Base-by-base conservation (phyloP, 2,329 filamentous ascomycete species). In the Aspergillus felis region DNA sequence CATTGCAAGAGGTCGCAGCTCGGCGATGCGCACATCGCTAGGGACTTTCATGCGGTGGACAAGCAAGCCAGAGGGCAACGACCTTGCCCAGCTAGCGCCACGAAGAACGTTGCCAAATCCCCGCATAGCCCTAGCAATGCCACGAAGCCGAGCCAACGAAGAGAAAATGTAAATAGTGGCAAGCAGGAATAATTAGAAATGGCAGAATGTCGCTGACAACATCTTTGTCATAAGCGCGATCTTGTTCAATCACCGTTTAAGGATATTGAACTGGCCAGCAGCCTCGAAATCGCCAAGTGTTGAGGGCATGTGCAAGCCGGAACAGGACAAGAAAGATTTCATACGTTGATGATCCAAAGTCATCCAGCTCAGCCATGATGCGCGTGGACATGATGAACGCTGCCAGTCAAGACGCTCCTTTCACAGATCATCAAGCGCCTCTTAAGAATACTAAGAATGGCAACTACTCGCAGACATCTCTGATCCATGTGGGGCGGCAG, bases 201-300 rank as follows among this genome's bases (percentile, higher is more conserved):
- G 59, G 48, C 47, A 55, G 56, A 54, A 51, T 44, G 25, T 38
- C 51, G 57, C 54, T 49, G 49, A 58, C 54, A 47, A 54, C 52
- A 65, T 57, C 46, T 50, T 56, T 22, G 49, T 50, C 50, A 60
- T 56, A 56, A 57, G 56, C 41, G 42, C 57, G 29, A 50, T 61
- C 54, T 50, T 52, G 53, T 62, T 56, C 53, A 60, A 56, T 53
- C 46, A 47, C 54, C 55, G 38, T 38, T 57, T 50, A 53, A 51
- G 50, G 59, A 58, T 55, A 41, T 51, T 53, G 53, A 44, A 60
- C 53, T 61, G 42, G 52, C 28, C 44, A 51, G 60, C 55, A 58
- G 56, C 53, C 55, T 62, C 54, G 47, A 44, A 56, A 56, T 14
- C 44, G 44, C 52, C 54, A 42, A 28, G 27, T 24, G 44, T 51